phyloP scores from a whole-genome alignment of 2,329 filamentous ascomycete species.

The Colletotrichum sp. region DNA sequence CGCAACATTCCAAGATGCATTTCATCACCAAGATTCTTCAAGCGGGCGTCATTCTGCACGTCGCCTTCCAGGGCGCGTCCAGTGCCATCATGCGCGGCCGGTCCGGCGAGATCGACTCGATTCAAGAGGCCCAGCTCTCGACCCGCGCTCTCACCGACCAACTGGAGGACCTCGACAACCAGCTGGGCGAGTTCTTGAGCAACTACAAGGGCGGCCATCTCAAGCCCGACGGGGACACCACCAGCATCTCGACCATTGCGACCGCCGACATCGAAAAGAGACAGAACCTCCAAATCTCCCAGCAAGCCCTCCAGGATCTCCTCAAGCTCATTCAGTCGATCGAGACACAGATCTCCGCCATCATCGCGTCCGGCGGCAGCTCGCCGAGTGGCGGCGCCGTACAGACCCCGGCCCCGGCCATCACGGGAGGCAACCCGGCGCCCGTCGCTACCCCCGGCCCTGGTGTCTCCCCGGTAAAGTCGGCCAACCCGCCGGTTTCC shows the following conservation, averaged over 20 bases:
- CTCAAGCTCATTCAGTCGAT: conserved; percentile 16
- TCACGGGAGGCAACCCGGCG: background rate
- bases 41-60: conserved; percentile 4
- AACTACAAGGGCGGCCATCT: background rate
- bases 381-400: background rate
- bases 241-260: background rate
- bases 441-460: background rate
- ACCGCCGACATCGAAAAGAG: background rate
- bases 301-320: conserved; percentile 6
- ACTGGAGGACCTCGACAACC: conserved; percentile 5
- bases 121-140: background rate
- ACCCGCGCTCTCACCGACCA: background rate
- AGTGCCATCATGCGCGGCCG: conserved; percentile 21
- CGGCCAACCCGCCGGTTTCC: background rate
- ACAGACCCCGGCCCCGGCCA: background rate
- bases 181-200: conserved; percentile 1
- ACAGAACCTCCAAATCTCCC: background rate
- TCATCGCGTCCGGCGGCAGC: background rate
- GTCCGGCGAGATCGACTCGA: background rate
- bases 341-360: background rate
- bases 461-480: background rate
- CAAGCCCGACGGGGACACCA: background rate
- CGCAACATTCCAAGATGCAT: conserved; percentile 16
- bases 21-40: conserved; percentile 13
- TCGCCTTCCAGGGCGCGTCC: conserved; percentile 16